Base-by-base conservation (phyloP, 148 eudicot species). In the Arctostaphylos glauca region DNA sequence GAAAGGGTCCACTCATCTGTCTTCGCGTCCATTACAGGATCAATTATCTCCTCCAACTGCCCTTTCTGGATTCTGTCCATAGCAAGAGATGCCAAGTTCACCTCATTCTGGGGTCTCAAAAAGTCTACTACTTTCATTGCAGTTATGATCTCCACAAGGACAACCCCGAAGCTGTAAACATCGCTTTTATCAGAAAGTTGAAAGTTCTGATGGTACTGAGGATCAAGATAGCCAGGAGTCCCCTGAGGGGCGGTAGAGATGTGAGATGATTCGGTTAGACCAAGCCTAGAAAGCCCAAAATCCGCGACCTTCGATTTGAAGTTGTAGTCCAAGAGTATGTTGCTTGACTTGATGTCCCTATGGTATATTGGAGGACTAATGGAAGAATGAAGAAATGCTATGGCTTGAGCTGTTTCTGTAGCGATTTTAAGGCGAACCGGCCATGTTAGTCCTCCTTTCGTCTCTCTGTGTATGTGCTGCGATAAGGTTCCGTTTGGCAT, bases 201-300 rank as follows among this genome's bases (percentile, higher is more conserved):
- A 64, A 85, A 93, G 47, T 88, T 81, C 59, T 90, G 94, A 77
- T 93, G 97, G 60, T 93, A 93, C 84, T 93, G 93, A 84, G 97
- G 97, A 62, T 93, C 97, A 5, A 93, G 85, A 83, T 93, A 93
- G 5, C 97, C 97, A 0, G 94, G 94, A 14, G 97, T 93, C 6
- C 97, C 97, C 70, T 92, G 97, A 5, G 97, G 97, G 9, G 93
- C 92, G 0, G 97, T 93, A 4, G 93, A 93, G 77, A 93, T 88
- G 44, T 90, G 94, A 18, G 97, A 92, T 0, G 87, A 82, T 55
- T 91, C 97, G 1, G 86, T 68, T 84, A 92, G 56, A 38, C 94
- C 97, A 41, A 93, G 81, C 67, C 94, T 87, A 2, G 94, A 93
- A 19, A 93, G 90, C 9, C 97, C 97, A 77, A 93, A 93, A 89